phyloP scores from a whole-genome alignment of 192 early-diverging fungal species.

The Diversispora eburnea region DNA sequence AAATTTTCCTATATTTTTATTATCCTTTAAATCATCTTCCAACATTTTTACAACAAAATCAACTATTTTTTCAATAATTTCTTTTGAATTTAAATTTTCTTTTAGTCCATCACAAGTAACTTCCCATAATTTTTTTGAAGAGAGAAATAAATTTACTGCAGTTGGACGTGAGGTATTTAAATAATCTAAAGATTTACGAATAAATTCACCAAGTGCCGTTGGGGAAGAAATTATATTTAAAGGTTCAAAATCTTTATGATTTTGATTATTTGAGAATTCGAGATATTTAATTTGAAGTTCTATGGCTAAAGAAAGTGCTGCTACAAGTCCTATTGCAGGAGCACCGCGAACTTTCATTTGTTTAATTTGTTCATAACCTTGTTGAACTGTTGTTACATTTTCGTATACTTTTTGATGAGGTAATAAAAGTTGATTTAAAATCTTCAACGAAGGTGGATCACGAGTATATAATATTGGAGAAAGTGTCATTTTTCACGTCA shows the following conservation, averaged over 20 bases:
- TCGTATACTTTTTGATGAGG: conserved; percentile 83
- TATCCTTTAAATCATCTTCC: conserved; percentile 79
- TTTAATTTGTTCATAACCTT: conserved; percentile 85
- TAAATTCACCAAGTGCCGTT: conserved; percentile 43
- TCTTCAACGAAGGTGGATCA: conserved; percentile 51
- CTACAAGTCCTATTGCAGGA: conserved; percentile 97
- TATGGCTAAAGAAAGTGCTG: conserved; percentile 83
- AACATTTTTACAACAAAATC: conserved; percentile 80
- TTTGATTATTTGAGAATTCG: conserved; percentile 27
- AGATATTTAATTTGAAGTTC: conserved; percentile 49
- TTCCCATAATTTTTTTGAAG: conserved; percentile 52
- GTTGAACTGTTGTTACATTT: conserved; percentile 51
- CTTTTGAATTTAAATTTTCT: conserved; percentile 29
- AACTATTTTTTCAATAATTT: conserved; percentile 64
- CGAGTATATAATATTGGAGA: conserved; percentile 54
- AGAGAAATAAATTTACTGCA: conserved; percentile 95
- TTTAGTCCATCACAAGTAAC: conserved; percentile 34
- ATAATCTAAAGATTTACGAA: conserved; percentile 64
- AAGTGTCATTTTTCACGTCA: conserved; percentile 22
- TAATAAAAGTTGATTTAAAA: conserved; percentile 90
- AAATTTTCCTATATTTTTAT: conserved; percentile 75
- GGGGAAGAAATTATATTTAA: neutral
- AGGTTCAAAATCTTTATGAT: neutral
- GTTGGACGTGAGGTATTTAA: conserved; percentile 91
- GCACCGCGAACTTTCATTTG: conserved; percentile 92